These are phyloP conservation scores for Microsporum ferrugineum DNA, from an alignment of 2,329 filamentous ascomycete genomes.

Conservation along the genomic window DNA sequence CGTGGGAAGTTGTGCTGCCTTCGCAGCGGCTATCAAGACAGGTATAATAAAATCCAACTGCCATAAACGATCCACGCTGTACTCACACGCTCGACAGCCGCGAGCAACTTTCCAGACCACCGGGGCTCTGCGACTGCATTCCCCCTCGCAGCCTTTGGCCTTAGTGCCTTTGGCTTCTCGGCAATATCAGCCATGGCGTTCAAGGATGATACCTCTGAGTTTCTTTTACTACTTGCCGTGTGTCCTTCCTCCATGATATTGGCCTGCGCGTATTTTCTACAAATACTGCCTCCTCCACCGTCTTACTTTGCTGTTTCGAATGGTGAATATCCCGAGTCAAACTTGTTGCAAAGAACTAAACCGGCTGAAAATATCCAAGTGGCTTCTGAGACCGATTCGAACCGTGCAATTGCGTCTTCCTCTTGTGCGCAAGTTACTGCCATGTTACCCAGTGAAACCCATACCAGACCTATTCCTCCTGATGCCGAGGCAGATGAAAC, in stretches of 20 bases:
- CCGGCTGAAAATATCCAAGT: conserved; percentile 21
- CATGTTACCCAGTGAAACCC: conserved; percentile 13
- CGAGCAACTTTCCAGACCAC: conserved; percentile 82
- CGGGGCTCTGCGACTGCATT: conserved; percentile 91
- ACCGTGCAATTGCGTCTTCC: conserved; percentile 23
- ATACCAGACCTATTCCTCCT: conserved; percentile 14
- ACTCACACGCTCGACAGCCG: conserved; percentile 40
- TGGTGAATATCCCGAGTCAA: conserved; percentile 24
- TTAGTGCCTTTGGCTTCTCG: conserved; percentile 96
- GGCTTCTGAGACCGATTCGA: conserved; percentile 29
- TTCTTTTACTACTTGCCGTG: conserved; percentile 66
- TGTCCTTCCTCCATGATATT: conserved; percentile 70
- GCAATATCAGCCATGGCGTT: conserved; percentile 64
- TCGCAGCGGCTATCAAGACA: conserved; percentile 73
- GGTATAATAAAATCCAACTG: conserved; percentile 28
- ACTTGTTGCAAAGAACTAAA: conserved; percentile 25
- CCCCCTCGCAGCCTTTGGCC: conserved; percentile 79
- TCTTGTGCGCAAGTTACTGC: conserved; percentile 14
- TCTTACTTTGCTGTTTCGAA: conserved; percentile 34
- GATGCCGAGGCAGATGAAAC: conserved; percentile 53
- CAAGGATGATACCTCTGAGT: conserved; percentile 68
- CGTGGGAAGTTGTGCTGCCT: conserved; percentile 81
- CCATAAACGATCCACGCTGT: no score
- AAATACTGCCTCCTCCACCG: conserved; percentile 52
- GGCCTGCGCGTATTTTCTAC: conserved; percentile 72